Conservation (phyloP, 257 asterid genomes). For the Ilex asprella region DNA sequence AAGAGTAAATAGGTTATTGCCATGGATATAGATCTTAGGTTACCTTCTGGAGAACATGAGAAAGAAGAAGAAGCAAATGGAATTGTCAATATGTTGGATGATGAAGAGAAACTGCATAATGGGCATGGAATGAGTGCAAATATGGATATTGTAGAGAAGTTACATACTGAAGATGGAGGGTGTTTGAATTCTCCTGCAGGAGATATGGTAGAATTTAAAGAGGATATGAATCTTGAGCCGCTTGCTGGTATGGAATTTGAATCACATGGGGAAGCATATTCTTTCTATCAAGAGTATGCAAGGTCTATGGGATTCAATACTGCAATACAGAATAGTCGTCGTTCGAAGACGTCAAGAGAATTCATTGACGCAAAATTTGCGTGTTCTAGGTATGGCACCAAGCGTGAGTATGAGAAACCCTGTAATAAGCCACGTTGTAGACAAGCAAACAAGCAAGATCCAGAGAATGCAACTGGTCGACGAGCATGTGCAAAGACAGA, state of each 20-base stretch:
- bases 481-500: conserved; percentile 90
- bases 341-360: conserved; percentile 59
- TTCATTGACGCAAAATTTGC: conserved; percentile 51
- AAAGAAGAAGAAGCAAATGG: conserved; percentile 59
- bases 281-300: conserved; percentile 94
- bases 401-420: conserved; percentile 80
- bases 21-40: conserved; percentile 94
- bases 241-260: conserved; percentile 96
- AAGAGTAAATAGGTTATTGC: conserved; percentile 16
- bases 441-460: conserved; percentile 35
- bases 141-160: conserved; percentile 43
- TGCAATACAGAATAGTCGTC: conserved; percentile 92
- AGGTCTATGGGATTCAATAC: conserved; percentile 87
- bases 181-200: conserved; percentile 41
- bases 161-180: conserved; percentile 55
- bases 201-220: conserved; percentile 51
- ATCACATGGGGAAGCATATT: conserved; percentile 90
- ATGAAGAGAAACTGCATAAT: conserved; percentile 56
- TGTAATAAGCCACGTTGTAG: conserved; percentile 76
- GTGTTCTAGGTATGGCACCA: conserved; percentile 92
- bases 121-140: conserved; percentile 46
- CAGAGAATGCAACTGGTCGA: conserved; percentile 82
- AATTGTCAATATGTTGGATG: conserved; percentile 11
- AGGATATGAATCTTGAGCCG: conserved; percentile 83
- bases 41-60: conserved; percentile 24